phyloP scores from a whole-genome alignment of 139 green algal genomes.

The Auxenochlorella pyrenoidosa region DNA sequence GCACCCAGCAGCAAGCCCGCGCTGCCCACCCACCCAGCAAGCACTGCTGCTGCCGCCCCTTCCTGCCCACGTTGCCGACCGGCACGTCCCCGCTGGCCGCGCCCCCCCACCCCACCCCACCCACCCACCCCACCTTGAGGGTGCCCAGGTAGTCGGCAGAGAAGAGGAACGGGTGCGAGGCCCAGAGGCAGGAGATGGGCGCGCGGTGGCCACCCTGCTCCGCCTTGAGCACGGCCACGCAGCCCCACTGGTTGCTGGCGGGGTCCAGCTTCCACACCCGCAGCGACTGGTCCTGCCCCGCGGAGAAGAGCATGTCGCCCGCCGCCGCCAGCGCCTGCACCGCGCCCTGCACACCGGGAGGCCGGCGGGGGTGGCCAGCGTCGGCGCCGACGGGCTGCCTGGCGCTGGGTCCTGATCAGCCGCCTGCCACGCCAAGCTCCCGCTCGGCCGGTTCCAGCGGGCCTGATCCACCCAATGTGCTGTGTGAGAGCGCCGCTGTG shows the following conservation, averaged over 20 bases:
- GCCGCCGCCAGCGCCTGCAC: conserved; percentile 59
- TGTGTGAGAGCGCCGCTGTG: too few relatives aligned
- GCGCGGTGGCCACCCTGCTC: conserved; percentile 66
- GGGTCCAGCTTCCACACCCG: conserved; percentile 75
- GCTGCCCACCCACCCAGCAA: too few relatives aligned
- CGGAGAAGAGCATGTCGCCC: conserved; percentile 65
- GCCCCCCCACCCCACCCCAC: too few relatives aligned
- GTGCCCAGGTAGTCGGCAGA: conserved; percentile 71
- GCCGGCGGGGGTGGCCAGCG: not conserved
- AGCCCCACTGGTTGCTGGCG: conserved; percentile 27
- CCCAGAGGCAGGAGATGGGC: conserved; percentile 58
- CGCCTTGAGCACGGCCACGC: conserved; percentile 26
- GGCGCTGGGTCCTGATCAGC: too few relatives aligned
- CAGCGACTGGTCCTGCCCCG: conserved; percentile 76
- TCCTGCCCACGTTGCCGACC: too few relatives aligned
- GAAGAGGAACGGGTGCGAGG: conserved; percentile 65
- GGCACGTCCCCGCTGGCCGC: too few relatives aligned
- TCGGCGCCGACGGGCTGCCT: not conserved
- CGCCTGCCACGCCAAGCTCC: too few relatives aligned
- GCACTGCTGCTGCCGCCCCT: not conserved
- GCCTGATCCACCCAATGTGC: too few relatives aligned
- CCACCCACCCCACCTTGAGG: too few relatives aligned
- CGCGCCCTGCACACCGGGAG: conserved; percentile 42
- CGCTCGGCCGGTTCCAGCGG: too few relatives aligned
- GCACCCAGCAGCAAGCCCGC: too few relatives aligned